Evolutionary conservation across 768 basidiomycete genomes (phyloP).

Genomic region (Hypholoma fasciculare): DNA sequence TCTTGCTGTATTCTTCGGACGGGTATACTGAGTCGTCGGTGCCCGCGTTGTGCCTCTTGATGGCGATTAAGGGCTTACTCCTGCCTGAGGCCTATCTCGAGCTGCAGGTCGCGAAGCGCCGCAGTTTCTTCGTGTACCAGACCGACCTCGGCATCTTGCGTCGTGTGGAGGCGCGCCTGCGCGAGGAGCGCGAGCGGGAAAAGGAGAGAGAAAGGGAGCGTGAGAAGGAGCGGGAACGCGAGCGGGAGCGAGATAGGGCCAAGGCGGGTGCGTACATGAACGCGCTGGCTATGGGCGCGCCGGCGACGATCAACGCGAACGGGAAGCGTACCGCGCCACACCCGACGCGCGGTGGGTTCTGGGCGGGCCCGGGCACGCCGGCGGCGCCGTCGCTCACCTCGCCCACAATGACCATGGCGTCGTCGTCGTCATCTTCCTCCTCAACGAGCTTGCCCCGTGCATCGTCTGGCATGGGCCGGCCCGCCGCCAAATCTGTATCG

Average conservation of each 20-base stretch:
- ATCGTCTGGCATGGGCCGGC: constrained; percentile 31
- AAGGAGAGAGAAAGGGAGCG: constrained; percentile 31
- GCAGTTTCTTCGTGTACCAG: constrained; percentile 93
- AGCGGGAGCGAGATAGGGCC: constrained; percentile 28
- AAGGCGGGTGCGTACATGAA: constrained; percentile 25
- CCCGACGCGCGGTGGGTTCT: constrained; percentile 16
- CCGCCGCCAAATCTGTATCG: constrained; percentile 51
- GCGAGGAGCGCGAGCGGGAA: constrained; percentile 42
- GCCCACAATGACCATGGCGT: not conserved
- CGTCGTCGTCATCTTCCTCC: not conserved
- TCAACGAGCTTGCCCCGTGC: constrained; percentile 7
- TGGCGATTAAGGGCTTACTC: constrained; percentile 65
- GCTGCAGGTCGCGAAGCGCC: constrained; percentile 75
- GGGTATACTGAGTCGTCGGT: constrained; percentile 94
- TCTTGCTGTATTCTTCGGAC: constrained; percentile 81
- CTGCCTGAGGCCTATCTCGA: constrained; percentile 93
- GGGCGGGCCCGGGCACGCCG: constrained; percentile 7
- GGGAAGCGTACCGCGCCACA: constrained; percentile 30
- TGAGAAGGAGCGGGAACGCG: constrained; percentile 30
- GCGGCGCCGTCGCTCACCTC: constrained; percentile 12
- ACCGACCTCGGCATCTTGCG: constrained; percentile 73
- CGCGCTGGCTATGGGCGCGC: constrained; percentile 5
- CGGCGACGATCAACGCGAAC: constrained; percentile 27
- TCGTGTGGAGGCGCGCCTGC: constrained; percentile 58
- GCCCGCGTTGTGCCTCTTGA: constrained; percentile 82